Percentiles rank a stretch among this genome's conserved stretches.
These are phyloP conservation scores for Rhazya stricta DNA, from an alignment of 257 asterid species.

Conservation along the genomic window DNA sequence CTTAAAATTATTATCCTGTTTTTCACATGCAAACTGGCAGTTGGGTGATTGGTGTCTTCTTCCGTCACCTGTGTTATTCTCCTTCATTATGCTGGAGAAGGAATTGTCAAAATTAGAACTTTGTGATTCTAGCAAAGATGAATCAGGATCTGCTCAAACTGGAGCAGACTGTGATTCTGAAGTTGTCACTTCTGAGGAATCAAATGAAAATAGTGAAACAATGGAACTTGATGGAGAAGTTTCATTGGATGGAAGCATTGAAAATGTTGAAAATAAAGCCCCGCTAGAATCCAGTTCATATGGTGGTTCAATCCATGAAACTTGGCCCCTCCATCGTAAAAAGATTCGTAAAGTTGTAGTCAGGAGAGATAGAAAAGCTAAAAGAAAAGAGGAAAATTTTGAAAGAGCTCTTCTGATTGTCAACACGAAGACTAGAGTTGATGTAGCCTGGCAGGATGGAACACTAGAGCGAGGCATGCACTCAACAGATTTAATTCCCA, in stretches of 20 bases:
- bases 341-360: slow-evolving; percentile 76
- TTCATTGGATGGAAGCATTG: slow-evolving; percentile 33
- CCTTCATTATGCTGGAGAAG: slow-evolving; percentile 36
- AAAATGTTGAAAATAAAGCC: slow-evolving; percentile 29
- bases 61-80: slow-evolving; percentile 37
- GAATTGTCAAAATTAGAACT: slow-evolving; percentile 42
- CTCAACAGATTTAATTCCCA: slow-evolving; percentile 75
- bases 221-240: slow-evolving; percentile 36
- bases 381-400: slow-evolving; percentile 76
- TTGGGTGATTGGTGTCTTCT: slow-evolving; percentile 97
- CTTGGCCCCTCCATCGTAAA: slow-evolving; percentile 74
- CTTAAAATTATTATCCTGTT: slow-evolving; percentile 79
- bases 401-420: slow-evolving; percentile 75
- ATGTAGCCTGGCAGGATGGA: slow-evolving; percentile 97
- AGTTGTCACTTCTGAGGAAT: slow-evolving; percentile 39
- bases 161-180: slow-evolving; percentile 66
- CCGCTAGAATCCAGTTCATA: slow-evolving; percentile 37
- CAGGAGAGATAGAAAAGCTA: slow-evolving; percentile 75
- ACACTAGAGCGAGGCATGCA: slow-evolving; percentile 48
- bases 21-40: slow-evolving; percentile 90
- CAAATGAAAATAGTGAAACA: slow-evolving; percentile 33
- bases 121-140: slow-evolving; percentile 43
- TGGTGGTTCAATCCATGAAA: slow-evolving; percentile 42
- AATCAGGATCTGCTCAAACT: slow-evolving; percentile 57
- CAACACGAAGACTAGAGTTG: slow-evolving; percentile 67